phyloP scores from a whole-genome alignment of 306 rosid species.

The Cucumis melo region DNA sequence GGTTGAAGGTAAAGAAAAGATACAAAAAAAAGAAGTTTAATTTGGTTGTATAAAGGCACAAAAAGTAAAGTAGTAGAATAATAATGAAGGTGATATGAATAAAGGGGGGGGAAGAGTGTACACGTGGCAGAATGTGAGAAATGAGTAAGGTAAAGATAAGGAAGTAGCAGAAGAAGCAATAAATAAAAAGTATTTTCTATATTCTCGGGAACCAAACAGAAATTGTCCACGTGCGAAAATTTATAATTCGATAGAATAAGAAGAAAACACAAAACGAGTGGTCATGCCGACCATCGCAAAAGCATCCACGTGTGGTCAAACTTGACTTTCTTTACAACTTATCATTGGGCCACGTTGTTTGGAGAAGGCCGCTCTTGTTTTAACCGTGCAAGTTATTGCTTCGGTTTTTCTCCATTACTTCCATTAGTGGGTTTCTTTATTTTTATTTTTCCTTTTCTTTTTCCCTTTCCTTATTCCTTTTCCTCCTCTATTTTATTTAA shows the following conservation, averaged over 20 bases:
- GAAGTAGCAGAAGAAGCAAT: not conserved
- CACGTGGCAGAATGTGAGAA: not conserved
- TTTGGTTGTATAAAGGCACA: too few relatives aligned
- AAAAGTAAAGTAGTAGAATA: too few relatives aligned
- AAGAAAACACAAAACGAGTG: not conserved
- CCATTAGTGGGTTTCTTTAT: not conserved
- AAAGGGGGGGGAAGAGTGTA: not conserved
- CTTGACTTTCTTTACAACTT: not conserved
- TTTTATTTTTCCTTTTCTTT: not conserved
- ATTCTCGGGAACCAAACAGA: not conserved
- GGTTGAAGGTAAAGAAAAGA: too few relatives aligned
- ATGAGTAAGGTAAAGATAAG: not conserved
- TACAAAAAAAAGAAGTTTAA: too few relatives aligned
- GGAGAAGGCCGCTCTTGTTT: not conserved
- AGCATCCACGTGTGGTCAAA: not conserved
- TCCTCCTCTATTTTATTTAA: not conserved
- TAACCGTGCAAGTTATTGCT: conserved; percentile 4
- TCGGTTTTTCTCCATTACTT: not conserved
- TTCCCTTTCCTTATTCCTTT: not conserved
- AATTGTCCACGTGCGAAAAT: not conserved
- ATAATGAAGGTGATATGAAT: not conserved
- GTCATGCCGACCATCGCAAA: not conserved
- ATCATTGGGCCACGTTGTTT: not conserved
- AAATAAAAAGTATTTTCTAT: not conserved
- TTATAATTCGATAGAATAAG: not conserved